phyloP scores from a whole-genome alignment of 169 alveolate species.

The Plasmodium coatneyi region DNA sequence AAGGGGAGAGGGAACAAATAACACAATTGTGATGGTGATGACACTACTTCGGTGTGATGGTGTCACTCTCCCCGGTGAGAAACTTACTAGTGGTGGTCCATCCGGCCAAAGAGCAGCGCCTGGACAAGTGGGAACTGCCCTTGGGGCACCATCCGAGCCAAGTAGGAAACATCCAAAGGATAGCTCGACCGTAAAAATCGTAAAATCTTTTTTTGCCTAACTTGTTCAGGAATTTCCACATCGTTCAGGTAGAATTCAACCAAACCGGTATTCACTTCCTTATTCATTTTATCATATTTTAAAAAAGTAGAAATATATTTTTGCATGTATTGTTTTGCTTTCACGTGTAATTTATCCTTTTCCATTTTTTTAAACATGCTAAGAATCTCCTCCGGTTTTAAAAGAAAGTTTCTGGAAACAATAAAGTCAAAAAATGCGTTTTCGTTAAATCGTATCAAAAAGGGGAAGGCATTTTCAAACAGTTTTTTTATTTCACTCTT shows the following conservation, averaged over 20 bases:
- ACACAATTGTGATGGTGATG: not conserved
- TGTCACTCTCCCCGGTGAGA: not conserved
- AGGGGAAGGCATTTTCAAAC: conserved; percentile 58
- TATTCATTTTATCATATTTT: conserved; percentile 47
- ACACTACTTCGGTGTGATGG: not conserved
- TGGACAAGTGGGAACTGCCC: not conserved
- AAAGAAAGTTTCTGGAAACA: conserved; percentile 13
- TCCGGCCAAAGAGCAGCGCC: conserved; percentile 20
- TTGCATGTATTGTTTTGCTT: conserved; percentile 36
- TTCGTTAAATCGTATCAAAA: conserved; percentile 54
- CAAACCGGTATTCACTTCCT: conserved; percentile 33
- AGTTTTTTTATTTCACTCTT: conserved; percentile 28
- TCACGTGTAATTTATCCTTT: not conserved
- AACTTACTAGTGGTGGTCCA: conserved; percentile 47
- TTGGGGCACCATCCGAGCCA: not conserved
- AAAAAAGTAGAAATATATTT: conserved; percentile 37
- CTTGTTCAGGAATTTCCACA: conserved; percentile 27
- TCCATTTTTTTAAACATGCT: conserved; percentile 8
- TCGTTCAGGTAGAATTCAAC: conserved; percentile 38
- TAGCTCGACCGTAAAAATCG: conserved; percentile 2
- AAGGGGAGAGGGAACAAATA: not conserved
- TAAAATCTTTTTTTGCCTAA: conserved; percentile 33
- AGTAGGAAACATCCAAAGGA: conserved; percentile 11
- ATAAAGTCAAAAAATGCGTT: conserved; percentile 28
- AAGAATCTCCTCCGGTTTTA: conserved; percentile 45